Base-by-base conservation (phyloP, 2,329 filamentous ascomycete genomes). In the Botrytis hyacinthi region DNA sequence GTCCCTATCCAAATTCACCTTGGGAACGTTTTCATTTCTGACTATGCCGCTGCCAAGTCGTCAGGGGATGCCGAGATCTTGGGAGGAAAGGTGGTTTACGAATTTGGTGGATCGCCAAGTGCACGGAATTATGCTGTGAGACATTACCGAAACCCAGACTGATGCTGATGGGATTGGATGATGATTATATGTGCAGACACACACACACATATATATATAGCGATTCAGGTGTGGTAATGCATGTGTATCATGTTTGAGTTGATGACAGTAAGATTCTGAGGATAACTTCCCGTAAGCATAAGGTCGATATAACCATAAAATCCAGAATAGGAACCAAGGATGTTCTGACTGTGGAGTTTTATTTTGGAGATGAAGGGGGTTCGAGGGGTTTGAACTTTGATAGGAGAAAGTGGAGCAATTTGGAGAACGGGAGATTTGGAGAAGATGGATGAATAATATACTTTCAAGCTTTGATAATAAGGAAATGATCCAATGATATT, bases 51-150 rank as follows among this genome's bases (percentile, higher is more conserved):
- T 44, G 44, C 62, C 51, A 59, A 72, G 48, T 46, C 35, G 2
- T 68, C 54, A 72, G 70, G 70, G 62, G 70, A 68, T 68, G 70
- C 70, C 70, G 51, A 72, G 70, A 68, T 72, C 70, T 72, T 72
- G 70, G 70, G 32, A 72, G 62, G 26, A 59, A 57, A 72, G 60
- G 26, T 72, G 29, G 14, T 72, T 59, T 67, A 59, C 48, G 14
- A 60, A 68, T 72, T 72, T 40, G 46, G 62, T 72, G 70, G 61
- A 68, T 72, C 51, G 70, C 70, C 70, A 72, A 72, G 70, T 72
- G 61, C 37, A 72, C 62, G 61, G 62, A 72, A 72, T 68, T 68
- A 42, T 66, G 29, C 42, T 60, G 14, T 67, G 70, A 72, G 62
- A 72, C 70, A 72, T 70, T 44, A 61, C 42, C 57, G 42, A 71